Evolutionary conservation across 2,329 filamentous ascomycete species (phyloP).

Genomic region (Fusarium sp.): DNA sequence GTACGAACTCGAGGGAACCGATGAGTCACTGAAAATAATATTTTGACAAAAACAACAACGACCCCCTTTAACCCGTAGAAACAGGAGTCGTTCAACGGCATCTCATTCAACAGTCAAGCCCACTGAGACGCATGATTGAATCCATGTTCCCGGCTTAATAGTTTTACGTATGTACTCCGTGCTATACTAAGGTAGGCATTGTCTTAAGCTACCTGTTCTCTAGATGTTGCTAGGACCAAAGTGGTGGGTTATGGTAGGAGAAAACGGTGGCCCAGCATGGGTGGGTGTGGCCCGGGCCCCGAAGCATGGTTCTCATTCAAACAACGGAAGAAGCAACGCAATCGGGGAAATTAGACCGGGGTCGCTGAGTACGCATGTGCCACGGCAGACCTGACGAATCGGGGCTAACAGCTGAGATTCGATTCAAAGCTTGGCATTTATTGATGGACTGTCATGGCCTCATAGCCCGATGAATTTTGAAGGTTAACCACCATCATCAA

Average conservation of each 20-base stretch:
- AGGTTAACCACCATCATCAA: neutral
- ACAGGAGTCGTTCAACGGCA: slow-evolving; percentile 1
- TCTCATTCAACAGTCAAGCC: slow-evolving; percentile 18
- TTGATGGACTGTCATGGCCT: neutral
- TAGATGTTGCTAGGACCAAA: slow-evolving; percentile 9
- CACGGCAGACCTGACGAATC: slow-evolving; percentile 25
- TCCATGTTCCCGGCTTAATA: slow-evolving; percentile 25
- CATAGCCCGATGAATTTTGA: too few species aligned
- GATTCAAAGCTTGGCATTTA: slow-evolving; percentile 26
- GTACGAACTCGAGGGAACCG: slow-evolving; percentile 15
- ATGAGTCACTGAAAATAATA: neutral
- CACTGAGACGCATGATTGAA: slow-evolving; percentile 2
- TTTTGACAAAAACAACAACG: neutral
- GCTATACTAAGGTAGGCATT: neutral
- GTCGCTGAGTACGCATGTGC: slow-evolving; percentile 12
- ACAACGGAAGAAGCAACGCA: slow-evolving; percentile 29
- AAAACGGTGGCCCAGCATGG: slow-evolving; percentile 27
- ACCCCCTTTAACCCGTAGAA: neutral
- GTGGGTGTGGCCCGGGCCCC: slow-evolving; percentile 1
- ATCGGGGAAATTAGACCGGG: slow-evolving; percentile 36
- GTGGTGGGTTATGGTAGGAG: slow-evolving; percentile 12
- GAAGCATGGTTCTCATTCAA: slow-evolving; percentile 13
- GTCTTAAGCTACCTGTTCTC: neutral
- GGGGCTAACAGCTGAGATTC: slow-evolving; percentile 27
- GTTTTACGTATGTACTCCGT: neutral